Conservation (phyloP, 805 yeast genomes). For the Metschnikowia matae region DNA sequence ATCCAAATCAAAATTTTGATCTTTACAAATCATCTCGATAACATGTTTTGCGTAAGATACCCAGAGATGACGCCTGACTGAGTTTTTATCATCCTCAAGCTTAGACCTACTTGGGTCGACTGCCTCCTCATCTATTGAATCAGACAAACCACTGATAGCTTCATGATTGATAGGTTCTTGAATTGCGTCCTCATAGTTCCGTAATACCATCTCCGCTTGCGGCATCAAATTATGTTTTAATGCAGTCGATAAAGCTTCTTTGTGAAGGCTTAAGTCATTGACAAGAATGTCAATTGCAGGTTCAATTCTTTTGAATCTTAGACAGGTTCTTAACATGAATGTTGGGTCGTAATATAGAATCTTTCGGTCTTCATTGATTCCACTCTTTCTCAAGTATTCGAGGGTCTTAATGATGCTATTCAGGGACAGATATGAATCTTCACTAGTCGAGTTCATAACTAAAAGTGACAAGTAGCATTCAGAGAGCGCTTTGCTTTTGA, state of each 20-base stretch:
- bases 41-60: constrained; percentile 55
- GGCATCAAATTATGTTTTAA: constrained; percentile 56
- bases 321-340: constrained; percentile 70
- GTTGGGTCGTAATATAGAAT: constrained; percentile 56
- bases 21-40: constrained; percentile 19
- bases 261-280: constrained; percentile 57
- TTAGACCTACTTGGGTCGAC: constrained; percentile 24
- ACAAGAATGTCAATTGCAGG: constrained; percentile 76
- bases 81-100: constrained; percentile 32
- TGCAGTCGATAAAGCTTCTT: constrained; percentile 78
- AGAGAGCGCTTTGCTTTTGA: constrained; percentile 48
- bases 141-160: not conserved
- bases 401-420: constrained; percentile 33
- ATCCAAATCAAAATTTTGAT: not conserved
- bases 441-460: constrained; percentile 37
- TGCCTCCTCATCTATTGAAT: not conserved
- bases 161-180: not conserved
- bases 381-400: constrained; percentile 20
- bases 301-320: constrained; percentile 51
- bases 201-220: constrained; percentile 41
- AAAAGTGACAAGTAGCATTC: constrained; percentile 69
- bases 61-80: constrained; percentile 69
- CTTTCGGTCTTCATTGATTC: constrained; percentile 12
- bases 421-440: constrained; percentile 39
- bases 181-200: constrained; percentile 24